A percentile compares a stretch with the other conserved stretches of the same genome.
phyloP scores from a whole-genome alignment of 2,329 filamentous ascomycete genomes.

The Talaromyces sp. region DNA sequence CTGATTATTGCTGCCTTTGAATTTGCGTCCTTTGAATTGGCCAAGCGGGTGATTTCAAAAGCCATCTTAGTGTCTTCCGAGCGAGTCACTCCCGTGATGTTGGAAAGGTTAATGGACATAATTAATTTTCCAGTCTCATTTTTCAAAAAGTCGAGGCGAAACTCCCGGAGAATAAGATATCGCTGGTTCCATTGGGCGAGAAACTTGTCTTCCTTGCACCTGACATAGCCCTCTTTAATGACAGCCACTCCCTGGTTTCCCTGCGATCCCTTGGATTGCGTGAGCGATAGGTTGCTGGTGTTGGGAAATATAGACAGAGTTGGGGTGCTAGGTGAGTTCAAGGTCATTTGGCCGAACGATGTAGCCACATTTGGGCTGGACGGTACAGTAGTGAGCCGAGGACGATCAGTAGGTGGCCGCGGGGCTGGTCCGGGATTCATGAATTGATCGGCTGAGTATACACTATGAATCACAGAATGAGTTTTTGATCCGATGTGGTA shows the following conservation, averaged over 20 bases:
- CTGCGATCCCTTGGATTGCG: slow-evolving; percentile 53
- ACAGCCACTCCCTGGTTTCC: slow-evolving; percentile 64
- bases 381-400: slow-evolving; percentile 68
- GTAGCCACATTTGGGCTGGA: slow-evolving; percentile 68
- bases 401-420: slow-evolving; percentile 76
- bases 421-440: slow-evolving; percentile 97
- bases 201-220: slow-evolving; percentile 71
- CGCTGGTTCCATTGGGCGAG: slow-evolving; percentile 86
- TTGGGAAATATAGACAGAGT: slow-evolving; percentile 62
- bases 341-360: slow-evolving; percentile 62
- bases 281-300: slow-evolving; percentile 66
- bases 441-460: slow-evolving; percentile 65
- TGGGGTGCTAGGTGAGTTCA: slow-evolving; percentile 60
- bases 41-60: slow-evolving; percentile 80
- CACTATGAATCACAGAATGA: slow-evolving; percentile 35
- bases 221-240: slow-evolving; percentile 59
- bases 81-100: slow-evolving; percentile 83
- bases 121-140: slow-evolving; percentile 79
- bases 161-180: slow-evolving; percentile 86
- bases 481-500: not conserved
- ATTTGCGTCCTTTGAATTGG: slow-evolving; percentile 55
- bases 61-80: slow-evolving; percentile 88
- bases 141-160: slow-evolving; percentile 91
- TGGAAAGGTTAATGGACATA: slow-evolving; percentile 77
- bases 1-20: slow-evolving; percentile 66